Evolutionary conservation across 495 filamentous ascomycete species (phyloP), one percentile per base, ranked within the genome.

Genomic region (Neurospora tetraspora): DNA sequence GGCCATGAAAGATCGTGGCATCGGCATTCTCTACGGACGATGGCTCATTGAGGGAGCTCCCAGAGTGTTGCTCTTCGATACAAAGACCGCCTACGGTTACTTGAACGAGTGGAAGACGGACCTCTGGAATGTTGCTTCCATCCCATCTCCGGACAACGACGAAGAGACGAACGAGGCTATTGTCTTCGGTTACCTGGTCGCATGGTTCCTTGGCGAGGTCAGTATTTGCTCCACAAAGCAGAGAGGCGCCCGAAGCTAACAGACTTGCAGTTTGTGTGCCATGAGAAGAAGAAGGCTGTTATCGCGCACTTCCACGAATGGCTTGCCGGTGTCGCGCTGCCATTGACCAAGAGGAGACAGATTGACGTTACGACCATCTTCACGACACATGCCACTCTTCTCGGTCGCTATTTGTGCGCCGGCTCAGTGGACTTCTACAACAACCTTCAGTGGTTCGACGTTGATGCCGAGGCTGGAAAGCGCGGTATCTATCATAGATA

Each of bases 351-450:
- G 83, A 97, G 92, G 85, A 88, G 96, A 18, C 90, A 92, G 73
- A 98, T 99, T 84, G 96, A 99, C 78, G 88, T 97, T 68, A 99
- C 96, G 10, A 98, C 96, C 75, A 98, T 99, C 80, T 99, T 99
- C 83, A 99, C 96, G 40, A 99, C 96, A 5, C 96, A 99, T 79
- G 96, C 96, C 12, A 99, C 96, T 7, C 85, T 99, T 5, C 88
- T 99, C 36, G 96, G 96, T 69, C 90, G 96, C 69, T 99, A 99
- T 77, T 91, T 99, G 59, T 99, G 96, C 77, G 96, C 96, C 45
- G 96, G 96, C 39, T 97, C 93, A 3, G 96, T 98, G 37, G 96
- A 99, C 81, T 99, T 99, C 82, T 99, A 99, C 86, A 99, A 99
- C 85, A 97, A 98, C 80, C 91, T 99, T 23, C 96, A 98, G 81